Conservation (phyloP, 768 basidiomycete genomes). For the Leccinum boreale region DNA sequence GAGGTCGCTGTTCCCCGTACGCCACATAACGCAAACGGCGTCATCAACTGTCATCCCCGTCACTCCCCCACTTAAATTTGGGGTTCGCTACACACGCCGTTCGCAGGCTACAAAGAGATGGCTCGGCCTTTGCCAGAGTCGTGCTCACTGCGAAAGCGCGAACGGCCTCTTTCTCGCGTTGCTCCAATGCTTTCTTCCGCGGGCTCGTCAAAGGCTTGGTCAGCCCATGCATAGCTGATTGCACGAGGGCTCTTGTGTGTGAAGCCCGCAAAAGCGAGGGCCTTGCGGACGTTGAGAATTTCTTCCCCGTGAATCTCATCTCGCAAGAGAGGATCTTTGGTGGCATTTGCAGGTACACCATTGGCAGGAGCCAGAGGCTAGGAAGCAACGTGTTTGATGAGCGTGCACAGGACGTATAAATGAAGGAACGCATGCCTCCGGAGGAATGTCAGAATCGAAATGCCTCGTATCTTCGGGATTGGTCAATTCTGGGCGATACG, state of each 20-base stretch:
- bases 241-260: conserved; percentile 85
- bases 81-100: conserved; percentile 29
- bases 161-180: conserved; percentile 59
- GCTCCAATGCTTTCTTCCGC: conserved; percentile 49
- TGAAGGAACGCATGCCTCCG: conserved; percentile 61
- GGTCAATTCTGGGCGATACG: conserved; percentile 83
- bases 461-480: conserved; percentile 88
- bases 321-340: conserved; percentile 84
- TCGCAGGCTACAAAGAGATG: conserved; percentile 67
- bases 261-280: conserved; percentile 86
- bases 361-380: conserved; percentile 89
- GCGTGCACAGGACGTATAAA: conserved; percentile 19
- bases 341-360: conserved; percentile 78
- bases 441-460: conserved; percentile 92
- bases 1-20: conserved; percentile 25
- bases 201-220: conserved; percentile 63
- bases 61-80: conserved; percentile 15
- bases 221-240: conserved; percentile 72
- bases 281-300: conserved; percentile 88
- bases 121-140: conserved; percentile 72
- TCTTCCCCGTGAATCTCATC: conserved; percentile 83
- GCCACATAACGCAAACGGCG: conserved; percentile 31
- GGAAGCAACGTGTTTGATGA: conserved; percentile 30
- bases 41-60: conserved; percentile 26
- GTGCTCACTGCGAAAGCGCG: conserved; percentile 57